phyloP scores from a whole-genome alignment of 768 basidiomycete genomes.

The Mrakia hoshinonis region DNA sequence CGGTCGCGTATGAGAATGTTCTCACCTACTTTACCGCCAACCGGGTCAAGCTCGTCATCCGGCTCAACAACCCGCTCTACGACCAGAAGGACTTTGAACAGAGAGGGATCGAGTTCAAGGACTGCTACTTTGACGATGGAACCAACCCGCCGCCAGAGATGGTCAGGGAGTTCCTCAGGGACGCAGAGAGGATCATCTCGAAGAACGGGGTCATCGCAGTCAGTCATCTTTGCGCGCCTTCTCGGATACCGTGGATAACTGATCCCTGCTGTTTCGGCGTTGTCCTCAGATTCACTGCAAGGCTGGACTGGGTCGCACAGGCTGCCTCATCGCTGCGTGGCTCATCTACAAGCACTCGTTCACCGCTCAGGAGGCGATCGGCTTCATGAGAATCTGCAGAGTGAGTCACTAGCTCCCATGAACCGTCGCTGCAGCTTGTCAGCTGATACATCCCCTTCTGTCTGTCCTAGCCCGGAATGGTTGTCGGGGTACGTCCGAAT shows the following conservation, averaged over 20 bases:
- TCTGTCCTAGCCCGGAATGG: slow-evolving; percentile 22
- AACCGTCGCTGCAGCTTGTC: not conserved
- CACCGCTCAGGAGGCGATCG: slow-evolving; percentile 89
- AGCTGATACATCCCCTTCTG: too few species aligned
- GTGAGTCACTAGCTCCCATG: slow-evolving; percentile 58
- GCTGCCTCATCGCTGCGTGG: slow-evolving; percentile 74
- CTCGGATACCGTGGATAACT: not conserved
- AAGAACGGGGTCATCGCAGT: slow-evolving; percentile 16
- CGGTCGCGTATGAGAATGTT: slow-evolving; percentile 76
- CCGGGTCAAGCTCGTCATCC: slow-evolving; percentile 80
- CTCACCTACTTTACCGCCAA: slow-evolving; percentile 84
- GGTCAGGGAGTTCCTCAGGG: slow-evolving; percentile 23
- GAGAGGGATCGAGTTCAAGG: slow-evolving; percentile 57
- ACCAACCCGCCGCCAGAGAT: slow-evolving; percentile 53
- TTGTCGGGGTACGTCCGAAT: slow-evolving; percentile 19
- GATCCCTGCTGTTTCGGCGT: not conserved
- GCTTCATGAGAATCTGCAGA: slow-evolving; percentile 94
- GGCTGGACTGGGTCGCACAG: slow-evolving; percentile 92
- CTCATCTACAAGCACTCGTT: slow-evolving; percentile 52
- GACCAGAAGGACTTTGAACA: slow-evolving; percentile 71
- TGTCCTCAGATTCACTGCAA: slow-evolving; percentile 57
- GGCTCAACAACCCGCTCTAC: slow-evolving; percentile 87
- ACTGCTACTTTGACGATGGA: slow-evolving; percentile 93
- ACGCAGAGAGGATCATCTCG: slow-evolving; percentile 15
- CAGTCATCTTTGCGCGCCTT: not conserved